A percentile compares a stretch with the other conserved stretches of the same genome.
Conservation (phyloP, 257 asterid species). For the Linaria vulgaris region DNA sequence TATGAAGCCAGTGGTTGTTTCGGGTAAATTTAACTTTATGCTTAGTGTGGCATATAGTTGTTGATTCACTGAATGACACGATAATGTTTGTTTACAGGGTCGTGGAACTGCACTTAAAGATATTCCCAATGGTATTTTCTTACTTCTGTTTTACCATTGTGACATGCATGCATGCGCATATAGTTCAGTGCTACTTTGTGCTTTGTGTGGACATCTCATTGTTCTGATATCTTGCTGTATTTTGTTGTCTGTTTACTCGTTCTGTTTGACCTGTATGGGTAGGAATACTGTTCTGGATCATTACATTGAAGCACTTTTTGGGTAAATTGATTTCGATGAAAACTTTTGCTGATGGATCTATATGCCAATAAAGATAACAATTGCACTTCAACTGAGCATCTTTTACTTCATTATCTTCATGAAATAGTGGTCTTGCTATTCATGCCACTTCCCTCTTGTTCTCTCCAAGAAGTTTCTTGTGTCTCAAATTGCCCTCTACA, state of each 20-base stretch:
- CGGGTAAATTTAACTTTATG: neutral
- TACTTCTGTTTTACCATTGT: slow-evolving; percentile 11
- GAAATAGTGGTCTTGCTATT: too few relatives aligned
- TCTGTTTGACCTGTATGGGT: neutral
- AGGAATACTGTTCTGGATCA: neutral
- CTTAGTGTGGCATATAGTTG: slow-evolving; percentile 1
- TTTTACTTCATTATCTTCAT: too few relatives aligned
- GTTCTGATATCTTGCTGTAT: slow-evolving; percentile 14
- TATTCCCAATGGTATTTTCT: slow-evolving; percentile 79
- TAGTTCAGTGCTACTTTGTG: neutral
- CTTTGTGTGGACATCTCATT: neutral
- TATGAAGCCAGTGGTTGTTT: too few relatives aligned
- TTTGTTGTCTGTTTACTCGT: neutral
- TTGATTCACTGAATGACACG: slow-evolving; percentile 17
- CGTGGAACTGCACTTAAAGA: slow-evolving; percentile 94
- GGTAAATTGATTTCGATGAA: neutral
- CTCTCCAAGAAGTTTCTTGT: too few relatives aligned
- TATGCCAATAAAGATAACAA: neutral
- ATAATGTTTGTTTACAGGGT: slow-evolving; percentile 57
- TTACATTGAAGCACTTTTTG: neutral
- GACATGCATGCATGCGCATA: neutral
- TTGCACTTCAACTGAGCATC: neutral
- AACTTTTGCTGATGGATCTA: too few relatives aligned
- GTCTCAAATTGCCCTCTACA: too few relatives aligned
- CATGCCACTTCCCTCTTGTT: too few relatives aligned